Base-by-base conservation (phyloP, 495 filamentous ascomycete genomes). In the Aspergillus ostianus region DNA sequence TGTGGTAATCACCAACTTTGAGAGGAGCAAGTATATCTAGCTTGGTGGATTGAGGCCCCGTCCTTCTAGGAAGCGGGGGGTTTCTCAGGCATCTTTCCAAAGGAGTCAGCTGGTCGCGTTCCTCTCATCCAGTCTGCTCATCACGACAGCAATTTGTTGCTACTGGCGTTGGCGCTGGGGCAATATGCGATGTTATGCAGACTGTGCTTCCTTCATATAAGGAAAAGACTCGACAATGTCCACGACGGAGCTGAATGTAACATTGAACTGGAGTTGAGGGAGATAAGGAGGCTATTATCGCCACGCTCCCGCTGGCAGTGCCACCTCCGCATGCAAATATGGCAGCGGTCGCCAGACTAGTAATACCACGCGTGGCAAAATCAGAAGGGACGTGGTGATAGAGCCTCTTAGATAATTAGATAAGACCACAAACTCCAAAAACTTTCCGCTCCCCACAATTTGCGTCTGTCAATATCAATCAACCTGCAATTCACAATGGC, bases 401-500 rank as follows among this genome's bases (percentile, higher is more conserved):
- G 30, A 32, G 30, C 30, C 23, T 4, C 23, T 2, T 26, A 12
- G 30, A 7, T 32, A 12, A 12, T 32, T 32, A 32, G 6, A 32
- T 32, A 32, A 32, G 30, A 32, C 30, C 7, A 32, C 23, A 26
- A 26, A 26, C 23, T 26, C 23, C 23, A 26, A 26, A 26, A 26
- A 26, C 23, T 26, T 26, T 26, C 23, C 23, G 10, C 30, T 12
- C 10, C 30, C 7, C 30, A 32, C 30, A 32, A 32, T 32, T 32
- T 32, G 30, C 6, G 30, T 7, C 30, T 7, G 30, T 7, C 30
- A 32, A 6, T 18, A 51, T 58, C 49, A 36, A 45, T 53, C 46
- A 51, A 41, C 18, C 47, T 4, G n/a, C 36, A 18, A 45, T 26
- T 20, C 18, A 21, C 49, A 64, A 74, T 76, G 73, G 65, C 63